Evolutionary conservation across 164 flowering plant genomes (phyloP), one percentile per base, ranked within the genome.

Genomic region (Saururus chinensis): DNA sequence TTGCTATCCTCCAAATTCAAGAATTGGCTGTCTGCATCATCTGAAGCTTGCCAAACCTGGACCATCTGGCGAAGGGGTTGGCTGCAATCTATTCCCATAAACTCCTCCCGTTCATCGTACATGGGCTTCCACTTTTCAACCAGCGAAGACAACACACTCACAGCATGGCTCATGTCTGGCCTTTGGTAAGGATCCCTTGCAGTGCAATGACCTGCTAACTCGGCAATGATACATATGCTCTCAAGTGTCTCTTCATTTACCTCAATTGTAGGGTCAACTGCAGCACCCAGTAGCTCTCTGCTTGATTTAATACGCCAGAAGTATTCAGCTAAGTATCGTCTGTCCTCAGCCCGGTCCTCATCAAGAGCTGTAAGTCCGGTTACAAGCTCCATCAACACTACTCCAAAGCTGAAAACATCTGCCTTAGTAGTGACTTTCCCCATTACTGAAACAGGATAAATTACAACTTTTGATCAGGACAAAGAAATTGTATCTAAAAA

Each of bases 171-270:
- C 89, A 89, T 86, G 42, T 88, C 89, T 1, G 96, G 96, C 20
- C 96, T 75, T 42, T 86, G 92, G 60, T 65, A 58, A 13, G 95
- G 88, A 60, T 89, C 96, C 55, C 96, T 73, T 53, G 88, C 84
- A 19, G 96, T 83, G 78, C 95, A 87, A 61, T 86, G 96, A 7
- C 93, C 88, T 26, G 95, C 95, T n/a, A 89, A 73, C 64, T 89
- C 92, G 51, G 90, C 80, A 24, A 89, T 59, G 10, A 64, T 71
- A 65, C 61, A 61, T 55, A 89, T 77, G 80, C 84, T 81, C 57
- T 84, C 90, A 13, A 67, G 70, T 4, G 72, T 72, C 25, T 80
- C 87, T 20, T 82, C 84, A 40, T 76, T 75, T 42, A 63, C 73
- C 4, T 75, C 82, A n/a, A 87, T 74, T 40, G 80, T 64, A 21